phyloP scores from a whole-genome alignment of 2,329 filamentous ascomycete genomes.

The Alternaria arbusti region DNA sequence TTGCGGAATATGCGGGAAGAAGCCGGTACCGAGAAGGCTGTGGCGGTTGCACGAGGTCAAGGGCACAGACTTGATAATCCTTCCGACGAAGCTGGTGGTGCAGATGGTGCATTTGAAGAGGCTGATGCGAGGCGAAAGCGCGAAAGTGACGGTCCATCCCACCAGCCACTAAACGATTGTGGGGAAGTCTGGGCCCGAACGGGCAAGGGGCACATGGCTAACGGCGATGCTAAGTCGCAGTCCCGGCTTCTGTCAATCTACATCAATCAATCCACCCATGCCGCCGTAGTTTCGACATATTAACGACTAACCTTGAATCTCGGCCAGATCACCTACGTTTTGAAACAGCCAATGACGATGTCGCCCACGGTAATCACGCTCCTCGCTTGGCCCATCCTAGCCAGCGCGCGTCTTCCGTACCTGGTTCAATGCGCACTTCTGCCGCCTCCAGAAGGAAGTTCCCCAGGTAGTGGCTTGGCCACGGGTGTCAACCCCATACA shows the following conservation, averaged over 20 bases:
- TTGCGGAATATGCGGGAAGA: conserved; percentile 23
- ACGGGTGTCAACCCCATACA: conserved; percentile 26
- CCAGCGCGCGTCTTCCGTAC: conserved; percentile 28
- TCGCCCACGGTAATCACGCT: conserved; percentile 35
- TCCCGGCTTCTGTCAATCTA: conserved; percentile 45
- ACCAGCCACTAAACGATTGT: conserved; percentile 17
- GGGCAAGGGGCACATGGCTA: conserved; percentile 15
- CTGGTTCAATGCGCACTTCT: conserved; percentile 35
- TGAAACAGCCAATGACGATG: conserved; percentile 30
- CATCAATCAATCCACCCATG: conserved; percentile 41
- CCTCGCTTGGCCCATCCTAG: conserved; percentile 18
- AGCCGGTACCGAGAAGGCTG: conserved; percentile 5
- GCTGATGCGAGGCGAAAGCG: conserved; percentile 22
- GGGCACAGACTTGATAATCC: conserved; percentile 15
- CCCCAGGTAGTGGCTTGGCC: conserved; percentile 30
- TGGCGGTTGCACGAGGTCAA: conserved; percentile 10
- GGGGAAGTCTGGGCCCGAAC: conserved; percentile 23
- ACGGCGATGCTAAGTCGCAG: conserved; percentile 33
- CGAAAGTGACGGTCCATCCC: conserved; percentile 8
- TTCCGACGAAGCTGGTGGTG: conserved; percentile 29
- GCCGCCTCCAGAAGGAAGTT: conserved; percentile 19
- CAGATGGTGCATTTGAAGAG: conserved; percentile 23
- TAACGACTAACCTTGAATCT: conserved; percentile 35
- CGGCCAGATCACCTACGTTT: conserved; percentile 24
- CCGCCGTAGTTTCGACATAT: conserved; percentile 37